Evolutionary conservation across 768 basidiomycete species (phyloP), one percentile per base, ranked within the genome.

Genomic region (Amanita exitialis): DNA sequence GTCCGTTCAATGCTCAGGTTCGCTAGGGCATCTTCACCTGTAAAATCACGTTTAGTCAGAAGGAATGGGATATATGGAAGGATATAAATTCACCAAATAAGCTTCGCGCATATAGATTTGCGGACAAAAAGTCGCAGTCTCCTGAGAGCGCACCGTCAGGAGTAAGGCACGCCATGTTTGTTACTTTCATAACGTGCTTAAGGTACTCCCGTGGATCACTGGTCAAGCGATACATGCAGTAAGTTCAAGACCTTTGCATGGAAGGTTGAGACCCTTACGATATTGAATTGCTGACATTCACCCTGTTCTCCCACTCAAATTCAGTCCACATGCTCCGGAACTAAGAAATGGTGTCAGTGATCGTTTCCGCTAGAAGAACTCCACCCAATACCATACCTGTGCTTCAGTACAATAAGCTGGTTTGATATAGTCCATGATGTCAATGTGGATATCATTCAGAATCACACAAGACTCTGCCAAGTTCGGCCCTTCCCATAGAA

Each of bases 281-380:
- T 66, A 94, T 80, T 20, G 80, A 68, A 42, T 84, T 88, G 57
- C 83, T 84, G 49, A 97, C 90, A 62, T 97, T 97, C 50, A 98
- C 95, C 59, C 94, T 80, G 70, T 99, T 99, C 76, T 99, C 95
- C 95, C 95, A 99, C 66, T 99, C 95, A 61, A 99, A 99, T 66
- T 98, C 96, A 23, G 94, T 99, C 95, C 95, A 96, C 92, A 95
- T 95, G 65, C 81, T 90, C 28, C 95, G 81, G 81, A 95, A 95
- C 87, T 94, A 55, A 43, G 49, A 34, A 45, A 46, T 15, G 21
- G 28, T 18, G 2, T 21, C 35, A 8, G 38, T 23, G n/a, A 32
- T 15, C 12, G 32, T 20, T 41, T 30, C 21, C 47, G 12, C 44
- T 49, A 23, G 35, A 35, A 28, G 32, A 10, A n/a, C n/a, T n/a